A percentile compares a stretch with the other conserved stretches of the same genome.
Conservation (phyloP, 176 grass and related monocot species). For the Bromus sterilis region DNA sequence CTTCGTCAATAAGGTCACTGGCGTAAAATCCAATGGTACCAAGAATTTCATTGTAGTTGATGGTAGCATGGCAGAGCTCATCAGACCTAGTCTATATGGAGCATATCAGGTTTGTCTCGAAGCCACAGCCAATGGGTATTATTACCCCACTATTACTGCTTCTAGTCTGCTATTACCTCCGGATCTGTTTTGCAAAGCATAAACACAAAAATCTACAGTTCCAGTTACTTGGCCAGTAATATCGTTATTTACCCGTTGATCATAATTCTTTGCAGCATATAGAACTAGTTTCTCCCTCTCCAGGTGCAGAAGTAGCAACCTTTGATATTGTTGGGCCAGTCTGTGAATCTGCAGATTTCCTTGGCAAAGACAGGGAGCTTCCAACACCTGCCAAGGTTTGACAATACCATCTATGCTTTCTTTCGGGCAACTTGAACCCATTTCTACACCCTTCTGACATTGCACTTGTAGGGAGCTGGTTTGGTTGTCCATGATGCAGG, state of each 20-base stretch:
- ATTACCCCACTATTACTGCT: background rate
- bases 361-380: constrained; percentile 85
- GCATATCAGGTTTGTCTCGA: constrained; percentile 77
- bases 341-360: constrained; percentile 97
- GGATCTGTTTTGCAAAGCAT: background rate
- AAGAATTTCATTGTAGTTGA: constrained; percentile 97
- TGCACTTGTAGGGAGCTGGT: constrained; percentile 61
- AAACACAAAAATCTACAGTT: background rate
- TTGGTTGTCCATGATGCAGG: constrained; percentile 93
- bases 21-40: constrained; percentile 94
- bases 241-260: background rate
- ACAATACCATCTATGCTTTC: background rate
- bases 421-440: background rate
- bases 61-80: constrained; percentile 97
- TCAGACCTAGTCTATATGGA: constrained; percentile 96
- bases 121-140: background rate
- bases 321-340: constrained; percentile 97
- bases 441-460: background rate
- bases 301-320: constrained; percentile 46
- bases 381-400: constrained; percentile 68
- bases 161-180: background rate
- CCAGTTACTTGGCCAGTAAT: background rate
- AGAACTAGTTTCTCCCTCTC: constrained; percentile 59
- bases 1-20: constrained; percentile 80
- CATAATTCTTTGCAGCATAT: constrained; percentile 57